These are phyloP conservation scores for Lichina pygmaea DNA, from an alignment of 495 filamentous ascomycete species.

Conservation along the genomic window DNA sequence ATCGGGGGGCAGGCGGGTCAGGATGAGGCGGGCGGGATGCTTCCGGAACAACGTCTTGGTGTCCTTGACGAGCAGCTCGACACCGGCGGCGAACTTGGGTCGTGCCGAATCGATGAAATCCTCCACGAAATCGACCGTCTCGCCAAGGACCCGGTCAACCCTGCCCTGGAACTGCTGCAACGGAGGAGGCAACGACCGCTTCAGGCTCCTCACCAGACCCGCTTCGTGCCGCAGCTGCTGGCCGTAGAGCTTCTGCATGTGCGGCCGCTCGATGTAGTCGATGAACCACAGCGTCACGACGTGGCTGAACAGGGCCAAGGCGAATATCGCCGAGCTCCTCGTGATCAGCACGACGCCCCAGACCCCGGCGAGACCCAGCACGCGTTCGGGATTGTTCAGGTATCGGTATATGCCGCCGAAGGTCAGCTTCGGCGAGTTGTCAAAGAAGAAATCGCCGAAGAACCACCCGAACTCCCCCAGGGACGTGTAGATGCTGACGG, in stretches of 20 bases:
- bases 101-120: constrained; percentile 73
- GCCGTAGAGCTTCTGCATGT: constrained; percentile 97
- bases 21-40: constrained; percentile 67
- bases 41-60: constrained; percentile 69
- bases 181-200: constrained; percentile 65
- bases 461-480: constrained; percentile 98
- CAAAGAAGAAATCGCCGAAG: constrained; percentile 93
- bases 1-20: constrained; percentile 58
- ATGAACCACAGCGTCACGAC: constrained; percentile 67
- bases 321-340: constrained; percentile 56
- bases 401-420: constrained; percentile 96
- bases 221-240: constrained; percentile 59
- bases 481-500: constrained; percentile 80
- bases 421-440: constrained; percentile 56
- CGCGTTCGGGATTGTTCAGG: constrained; percentile 87
- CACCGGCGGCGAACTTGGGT: constrained; percentile 64
- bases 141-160: constrained; percentile 65
- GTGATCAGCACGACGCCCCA: constrained; percentile 92
- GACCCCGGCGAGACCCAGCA: constrained; percentile 80
- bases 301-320: constrained; percentile 64
- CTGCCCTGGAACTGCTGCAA: constrained; percentile 49
- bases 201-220: constrained; percentile 72
- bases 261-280: constrained; percentile 78
- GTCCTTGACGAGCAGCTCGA: constrained; percentile 67
- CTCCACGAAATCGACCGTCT: constrained; percentile 66